phyloP scores from a whole-genome alignment of 2,329 filamentous ascomycete species.

The Aspergillaceae sp. region DNA sequence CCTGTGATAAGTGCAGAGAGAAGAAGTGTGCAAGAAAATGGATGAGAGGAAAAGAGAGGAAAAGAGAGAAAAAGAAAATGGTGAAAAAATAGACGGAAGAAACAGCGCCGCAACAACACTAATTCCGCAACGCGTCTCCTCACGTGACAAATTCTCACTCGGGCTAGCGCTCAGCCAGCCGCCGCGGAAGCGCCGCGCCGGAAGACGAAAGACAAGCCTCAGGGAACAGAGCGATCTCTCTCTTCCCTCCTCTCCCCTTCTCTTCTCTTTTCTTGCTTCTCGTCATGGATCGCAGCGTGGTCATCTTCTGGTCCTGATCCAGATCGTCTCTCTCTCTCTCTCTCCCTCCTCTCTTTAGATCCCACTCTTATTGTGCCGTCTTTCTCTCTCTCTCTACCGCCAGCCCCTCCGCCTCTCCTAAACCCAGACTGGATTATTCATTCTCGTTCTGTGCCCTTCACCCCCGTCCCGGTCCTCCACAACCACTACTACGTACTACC shows the following conservation, averaged over 20 bases:
- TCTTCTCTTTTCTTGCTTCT: too few species aligned
- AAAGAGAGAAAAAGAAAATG: slow-evolving; percentile 4
- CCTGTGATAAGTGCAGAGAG: not conserved
- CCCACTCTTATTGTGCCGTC: slow-evolving; percentile 2
- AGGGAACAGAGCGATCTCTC: slow-evolving; percentile 8
- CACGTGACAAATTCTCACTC: slow-evolving; percentile 8
- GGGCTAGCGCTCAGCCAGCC: not conserved
- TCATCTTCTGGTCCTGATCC: not conserved
- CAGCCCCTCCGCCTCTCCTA: not conserved
- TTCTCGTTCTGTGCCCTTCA: slow-evolving; percentile 11
- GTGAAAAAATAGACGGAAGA: slow-evolving; percentile 4
- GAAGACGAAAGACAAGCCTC: slow-evolving; percentile 7
- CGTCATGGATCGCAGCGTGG: not conserved
- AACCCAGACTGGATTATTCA: not conserved
- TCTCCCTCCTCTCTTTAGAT: slow-evolving; percentile 1
- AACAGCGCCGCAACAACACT: slow-evolving; percentile 5
- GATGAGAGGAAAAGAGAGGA: slow-evolving; percentile 13
- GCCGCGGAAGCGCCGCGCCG: slow-evolving; percentile 7
- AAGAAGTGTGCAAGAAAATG: slow-evolving; percentile 2
- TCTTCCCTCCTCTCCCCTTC: too few species aligned
- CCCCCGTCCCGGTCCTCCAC: not conserved
- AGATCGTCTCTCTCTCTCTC: slow-evolving; percentile 3
- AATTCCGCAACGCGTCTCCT: slow-evolving; percentile 1
- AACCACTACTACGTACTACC: not conserved
- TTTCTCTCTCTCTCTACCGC: slow-evolving; percentile 5